phyloP scores from a whole-genome alignment of 2,329 filamentous ascomycete genomes.

The Penicillium crustosum region DNA sequence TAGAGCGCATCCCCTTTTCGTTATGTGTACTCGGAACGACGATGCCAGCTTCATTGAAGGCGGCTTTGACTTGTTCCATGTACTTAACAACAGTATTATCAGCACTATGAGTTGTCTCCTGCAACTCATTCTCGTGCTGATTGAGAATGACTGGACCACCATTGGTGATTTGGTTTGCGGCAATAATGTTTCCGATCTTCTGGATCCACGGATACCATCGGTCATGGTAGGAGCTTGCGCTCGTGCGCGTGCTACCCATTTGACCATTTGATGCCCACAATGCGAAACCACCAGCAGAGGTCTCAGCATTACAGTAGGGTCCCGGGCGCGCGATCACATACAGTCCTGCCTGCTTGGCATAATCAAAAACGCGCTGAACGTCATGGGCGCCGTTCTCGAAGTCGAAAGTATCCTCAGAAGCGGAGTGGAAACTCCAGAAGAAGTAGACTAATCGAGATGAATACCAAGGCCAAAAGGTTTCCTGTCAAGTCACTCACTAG shows the following conservation, averaged over 20 bases:
- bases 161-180: constrained; percentile 52
- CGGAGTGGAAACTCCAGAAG: constrained; percentile 34
- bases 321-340: constrained; percentile 54
- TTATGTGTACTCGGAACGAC: constrained; percentile 53
- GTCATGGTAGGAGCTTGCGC: constrained; percentile 46
- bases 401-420: constrained; percentile 41
- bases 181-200: constrained; percentile 50
- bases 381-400: constrained; percentile 54
- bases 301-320: constrained; percentile 55
- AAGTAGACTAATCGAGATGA: constrained; percentile 27
- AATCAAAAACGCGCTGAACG: constrained; percentile 52
- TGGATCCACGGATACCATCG: constrained; percentile 52
- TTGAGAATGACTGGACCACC: constrained; percentile 54
- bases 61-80: constrained; percentile 53
- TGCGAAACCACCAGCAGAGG: constrained; percentile 49
- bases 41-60: constrained; percentile 49
- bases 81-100: constrained; percentile 52
- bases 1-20: constrained; percentile 51
- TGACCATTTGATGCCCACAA: constrained; percentile 51
- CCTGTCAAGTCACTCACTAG: constrained; percentile 29
- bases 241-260: constrained; percentile 46
- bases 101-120: constrained; percentile 45
- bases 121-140: constrained; percentile 57
- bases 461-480: neutral
- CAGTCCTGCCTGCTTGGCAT: constrained; percentile 53